Evolutionary conservation across 2,329 filamentous ascomycete genomes (phyloP).

Genomic region (Elsinoe batatas): DNA sequence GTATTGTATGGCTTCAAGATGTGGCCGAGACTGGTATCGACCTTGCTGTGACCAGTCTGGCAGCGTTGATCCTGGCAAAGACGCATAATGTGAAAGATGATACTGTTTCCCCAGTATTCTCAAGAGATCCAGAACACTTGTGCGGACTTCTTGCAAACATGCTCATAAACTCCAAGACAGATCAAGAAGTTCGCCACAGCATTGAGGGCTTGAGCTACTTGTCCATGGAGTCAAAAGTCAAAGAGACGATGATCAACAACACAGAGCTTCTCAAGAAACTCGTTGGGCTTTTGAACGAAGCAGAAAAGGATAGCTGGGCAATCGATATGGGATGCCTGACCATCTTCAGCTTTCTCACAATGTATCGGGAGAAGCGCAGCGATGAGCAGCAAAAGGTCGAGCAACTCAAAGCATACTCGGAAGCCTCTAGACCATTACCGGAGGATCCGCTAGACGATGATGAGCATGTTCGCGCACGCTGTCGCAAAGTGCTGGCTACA

Average conservation of each 20-base stretch:
- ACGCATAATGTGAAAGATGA: conserved; percentile 24
- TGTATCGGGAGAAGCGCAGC: conserved; percentile 64
- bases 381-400: conserved; percentile 89
- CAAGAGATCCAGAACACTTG: conserved; percentile 34
- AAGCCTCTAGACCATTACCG: conserved; percentile 57
- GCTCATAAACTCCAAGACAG: conserved; percentile 47
- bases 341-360: conserved; percentile 74
- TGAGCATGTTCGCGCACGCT: conserved; percentile 63
- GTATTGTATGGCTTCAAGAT: conserved; percentile 76
- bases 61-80: conserved; percentile 47
- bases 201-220: conserved; percentile 90
- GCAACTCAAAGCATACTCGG: conserved; percentile 89
- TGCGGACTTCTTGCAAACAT: conserved; percentile 53
- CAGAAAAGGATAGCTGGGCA: conserved; percentile 20
- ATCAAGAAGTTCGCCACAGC: conserved; percentile 48
- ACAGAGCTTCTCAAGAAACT: conserved; percentile 58
- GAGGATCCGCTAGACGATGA: conserved; percentile 66
- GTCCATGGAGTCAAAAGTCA: conserved; percentile 74
- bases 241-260: conserved; percentile 68
- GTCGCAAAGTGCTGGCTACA: conserved; percentile 67
- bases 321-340: conserved; percentile 73
- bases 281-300: conserved; percentile 49
- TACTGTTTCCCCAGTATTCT: neutral
- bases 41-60: conserved; percentile 41
- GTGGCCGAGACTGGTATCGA: conserved; percentile 65